Evolutionary conservation across 305 asterid species (phyloP).

Genomic region (Stenogyne calaminthoides): DNA sequence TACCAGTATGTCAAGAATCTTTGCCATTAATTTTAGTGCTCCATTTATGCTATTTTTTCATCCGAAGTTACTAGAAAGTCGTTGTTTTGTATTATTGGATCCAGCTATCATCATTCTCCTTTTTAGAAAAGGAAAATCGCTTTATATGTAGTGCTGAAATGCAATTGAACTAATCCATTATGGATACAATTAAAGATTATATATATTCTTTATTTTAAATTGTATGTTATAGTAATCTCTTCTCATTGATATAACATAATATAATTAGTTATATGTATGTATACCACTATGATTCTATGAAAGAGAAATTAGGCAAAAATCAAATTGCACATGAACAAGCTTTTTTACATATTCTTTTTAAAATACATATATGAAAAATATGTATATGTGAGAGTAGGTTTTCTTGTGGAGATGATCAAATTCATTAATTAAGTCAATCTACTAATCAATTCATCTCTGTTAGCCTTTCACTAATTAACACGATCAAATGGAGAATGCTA

Average conservation of each 20-base stretch:
- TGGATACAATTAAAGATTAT: not conserved
- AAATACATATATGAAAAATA: too few relatives aligned
- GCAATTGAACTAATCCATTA: slow-evolving; percentile 28
- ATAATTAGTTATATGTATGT: too few relatives aligned
- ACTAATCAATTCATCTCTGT: too few relatives aligned
- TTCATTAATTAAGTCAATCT: too few relatives aligned
- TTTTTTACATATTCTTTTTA: too few relatives aligned
- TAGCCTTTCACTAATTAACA: too few relatives aligned
- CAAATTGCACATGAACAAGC: too few relatives aligned
- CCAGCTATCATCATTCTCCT: slow-evolving; percentile 16
- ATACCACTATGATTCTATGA: too few relatives aligned
- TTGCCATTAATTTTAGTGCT: slow-evolving; percentile 4
- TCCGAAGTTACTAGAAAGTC: not conserved
- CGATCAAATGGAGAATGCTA: too few relatives aligned
- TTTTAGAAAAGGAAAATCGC: not conserved
- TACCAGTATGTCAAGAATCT: slow-evolving; percentile 15
- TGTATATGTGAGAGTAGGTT: too few relatives aligned
- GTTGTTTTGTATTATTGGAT: not conserved
- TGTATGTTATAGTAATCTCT: not conserved
- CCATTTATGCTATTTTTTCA: not conserved
- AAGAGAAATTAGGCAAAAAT: too few relatives aligned
- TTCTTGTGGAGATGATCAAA: too few relatives aligned
- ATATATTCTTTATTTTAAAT: not conserved
- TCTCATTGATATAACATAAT: not conserved
- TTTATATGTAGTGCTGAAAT: slow-evolving; percentile 12